Evolutionary conservation across 345 rosid species (phyloP).

Genomic region (Noccaea bulbosa): DNA sequence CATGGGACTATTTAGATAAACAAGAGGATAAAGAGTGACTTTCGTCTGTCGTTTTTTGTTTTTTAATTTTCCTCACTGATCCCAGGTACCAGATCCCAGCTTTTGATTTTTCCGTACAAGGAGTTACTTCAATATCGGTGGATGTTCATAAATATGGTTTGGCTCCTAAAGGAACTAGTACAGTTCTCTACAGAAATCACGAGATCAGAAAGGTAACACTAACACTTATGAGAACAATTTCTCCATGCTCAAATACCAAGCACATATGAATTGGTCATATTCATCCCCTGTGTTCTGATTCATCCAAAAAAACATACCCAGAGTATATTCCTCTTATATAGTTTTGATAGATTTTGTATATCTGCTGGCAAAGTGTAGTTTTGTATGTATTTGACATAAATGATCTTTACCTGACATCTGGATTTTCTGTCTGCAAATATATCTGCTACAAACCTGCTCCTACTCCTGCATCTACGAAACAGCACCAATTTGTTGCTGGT

Average conservation of each 20-base stretch:
- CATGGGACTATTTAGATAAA: background rate
- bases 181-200: constrained; percentile 89
- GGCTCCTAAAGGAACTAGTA: constrained; percentile 97
- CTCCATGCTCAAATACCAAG: constrained; percentile 9
- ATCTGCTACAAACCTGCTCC: background rate
- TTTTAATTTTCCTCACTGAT: constrained; percentile 13
- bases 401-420: constrained; percentile 42
- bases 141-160: constrained; percentile 97
- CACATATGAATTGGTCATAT: constrained; percentile 17
- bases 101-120: constrained; percentile 84
- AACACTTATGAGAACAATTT: background rate
- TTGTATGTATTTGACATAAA: background rate
- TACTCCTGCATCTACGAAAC: constrained; percentile 44
- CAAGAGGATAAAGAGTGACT: background rate
- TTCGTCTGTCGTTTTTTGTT: background rate
- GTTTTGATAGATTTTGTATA: no score
- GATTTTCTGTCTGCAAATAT: constrained; percentile 40
- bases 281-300: constrained; percentile 1
- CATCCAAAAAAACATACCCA: background rate
- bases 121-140: constrained; percentile 87
- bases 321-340: no score
- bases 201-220: constrained; percentile 84
- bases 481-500: constrained; percentile 99
- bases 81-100: constrained; percentile 79
- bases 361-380: background rate